These are phyloP conservation scores for Entonaema liquescens DNA, from an alignment of 495 filamentous ascomycete genomes.

Conservation along the genomic window DNA sequence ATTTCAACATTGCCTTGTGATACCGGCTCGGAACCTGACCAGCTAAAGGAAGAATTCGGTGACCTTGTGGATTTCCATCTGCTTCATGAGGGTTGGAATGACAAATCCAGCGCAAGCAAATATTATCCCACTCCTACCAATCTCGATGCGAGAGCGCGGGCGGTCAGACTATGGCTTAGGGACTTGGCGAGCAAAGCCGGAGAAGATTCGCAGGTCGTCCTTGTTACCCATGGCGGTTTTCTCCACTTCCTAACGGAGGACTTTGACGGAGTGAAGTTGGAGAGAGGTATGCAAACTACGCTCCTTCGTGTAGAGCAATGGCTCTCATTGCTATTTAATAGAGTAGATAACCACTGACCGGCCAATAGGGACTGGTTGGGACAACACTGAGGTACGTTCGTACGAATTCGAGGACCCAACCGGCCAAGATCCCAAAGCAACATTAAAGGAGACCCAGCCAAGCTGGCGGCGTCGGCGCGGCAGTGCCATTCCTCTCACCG, in stretches of 20 bases:
- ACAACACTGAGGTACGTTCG: slow-evolving; percentile 81
- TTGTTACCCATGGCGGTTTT: slow-evolving; percentile 64
- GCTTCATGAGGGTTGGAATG: slow-evolving; percentile 73
- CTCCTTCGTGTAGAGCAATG: neutral
- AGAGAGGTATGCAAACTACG: slow-evolving; percentile 55
- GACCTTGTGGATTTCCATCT: slow-evolving; percentile 68
- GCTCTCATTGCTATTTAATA: neutral
- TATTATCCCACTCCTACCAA: slow-evolving; percentile 68
- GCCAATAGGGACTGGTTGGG: slow-evolving; percentile 76
- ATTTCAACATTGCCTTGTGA: slow-evolving; percentile 81
- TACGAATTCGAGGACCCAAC: slow-evolving; percentile 71
- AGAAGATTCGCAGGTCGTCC: slow-evolving; percentile 66
- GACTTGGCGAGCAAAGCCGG: slow-evolving; percentile 61
- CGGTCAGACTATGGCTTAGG: slow-evolving; percentile 74
- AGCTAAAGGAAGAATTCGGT: slow-evolving; percentile 67
- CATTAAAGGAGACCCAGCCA: slow-evolving; percentile 65
- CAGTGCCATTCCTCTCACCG: slow-evolving; percentile 55
- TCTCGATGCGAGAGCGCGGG: slow-evolving; percentile 69
- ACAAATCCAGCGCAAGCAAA: slow-evolving; percentile 62
- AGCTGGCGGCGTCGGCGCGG: slow-evolving; percentile 64
- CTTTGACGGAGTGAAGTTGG: slow-evolving; percentile 69
- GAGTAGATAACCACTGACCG: neutral
- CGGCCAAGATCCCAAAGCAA: slow-evolving; percentile 65
- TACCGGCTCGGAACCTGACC: slow-evolving; percentile 66
- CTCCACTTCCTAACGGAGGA: slow-evolving; percentile 81